Conservation (phyloP, 2,329 filamentous ascomycete species). For the Curvularia eragrostidis region DNA sequence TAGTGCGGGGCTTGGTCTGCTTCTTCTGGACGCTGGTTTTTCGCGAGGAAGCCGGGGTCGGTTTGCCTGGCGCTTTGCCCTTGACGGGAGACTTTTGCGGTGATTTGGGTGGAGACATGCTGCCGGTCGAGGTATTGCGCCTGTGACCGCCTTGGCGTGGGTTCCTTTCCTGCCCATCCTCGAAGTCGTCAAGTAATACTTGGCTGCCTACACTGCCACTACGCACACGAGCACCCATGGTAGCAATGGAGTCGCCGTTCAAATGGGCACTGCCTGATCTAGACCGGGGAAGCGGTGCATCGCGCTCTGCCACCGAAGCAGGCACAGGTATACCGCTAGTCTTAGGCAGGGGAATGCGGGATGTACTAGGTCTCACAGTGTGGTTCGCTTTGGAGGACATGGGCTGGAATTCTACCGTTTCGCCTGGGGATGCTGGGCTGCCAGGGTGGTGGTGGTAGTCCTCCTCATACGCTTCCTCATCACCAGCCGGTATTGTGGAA, state of each 20-base stretch:
- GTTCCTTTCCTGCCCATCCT: constrained; percentile 34
- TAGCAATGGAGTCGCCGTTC: constrained; percentile 65
- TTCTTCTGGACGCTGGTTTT: constrained; percentile 41
- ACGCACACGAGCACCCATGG: constrained; percentile 69
- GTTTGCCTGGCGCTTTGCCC: constrained; percentile 50
- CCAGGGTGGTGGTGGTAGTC: constrained; percentile 54
- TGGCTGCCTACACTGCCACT: constrained; percentile 70
- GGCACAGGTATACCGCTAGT: constrained; percentile 79
- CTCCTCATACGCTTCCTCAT: constrained; percentile 48
- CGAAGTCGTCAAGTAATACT: constrained; percentile 58
- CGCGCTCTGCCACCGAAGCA: constrained; percentile 73
- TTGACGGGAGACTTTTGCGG: constrained; percentile 48
- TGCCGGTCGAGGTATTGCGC: constrained; percentile 32
- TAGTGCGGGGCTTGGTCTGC: constrained; percentile 46
- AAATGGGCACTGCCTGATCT: constrained; percentile 63
- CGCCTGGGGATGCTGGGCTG: constrained; percentile 79
- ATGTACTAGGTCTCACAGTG: constrained; percentile 63
- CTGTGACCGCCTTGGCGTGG: constrained; percentile 29
- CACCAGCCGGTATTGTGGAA: constrained; percentile 52
- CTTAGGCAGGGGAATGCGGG: constrained; percentile 86
- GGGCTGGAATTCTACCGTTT: constrained; percentile 66
- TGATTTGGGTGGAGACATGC: constrained; percentile 39
- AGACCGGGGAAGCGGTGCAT: constrained; percentile 69
- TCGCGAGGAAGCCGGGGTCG: constrained; percentile 42
- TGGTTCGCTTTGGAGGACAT: constrained; percentile 58